A percentile compares a stretch with the other conserved stretches of the same genome.
phyloP scores from a whole-genome alignment of 1,284 basidiomycete species.

The Trametes versicolor region DNA sequence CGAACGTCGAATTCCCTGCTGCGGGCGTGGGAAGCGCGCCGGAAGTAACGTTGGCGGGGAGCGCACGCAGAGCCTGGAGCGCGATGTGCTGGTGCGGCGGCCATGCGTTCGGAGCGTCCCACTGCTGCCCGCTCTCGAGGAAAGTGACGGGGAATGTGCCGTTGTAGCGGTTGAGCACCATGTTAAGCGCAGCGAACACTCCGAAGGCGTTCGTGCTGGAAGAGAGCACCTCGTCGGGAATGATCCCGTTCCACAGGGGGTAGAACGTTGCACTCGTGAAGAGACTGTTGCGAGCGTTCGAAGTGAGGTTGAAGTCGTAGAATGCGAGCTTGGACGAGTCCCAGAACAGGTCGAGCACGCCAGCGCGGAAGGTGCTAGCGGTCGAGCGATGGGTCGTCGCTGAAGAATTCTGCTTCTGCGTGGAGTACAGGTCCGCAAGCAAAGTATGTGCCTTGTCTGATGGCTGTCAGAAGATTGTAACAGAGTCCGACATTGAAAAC shows the following conservation, averaged over 20 bases:
- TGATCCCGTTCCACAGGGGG: slow-evolving; percentile 88
- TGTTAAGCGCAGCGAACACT: slow-evolving; percentile 77
- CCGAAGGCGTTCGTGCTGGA: slow-evolving; percentile 73
- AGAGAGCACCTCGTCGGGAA: slow-evolving; percentile 74
- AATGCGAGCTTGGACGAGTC: slow-evolving; percentile 84
- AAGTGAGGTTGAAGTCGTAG: slow-evolving; percentile 86
- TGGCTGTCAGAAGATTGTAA: background rate
- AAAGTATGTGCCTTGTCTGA: slow-evolving; percentile 71
- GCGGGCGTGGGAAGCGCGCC: slow-evolving; percentile 59
- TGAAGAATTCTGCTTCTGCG: slow-evolving; percentile 51
- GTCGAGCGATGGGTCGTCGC: slow-evolving; percentile 64
- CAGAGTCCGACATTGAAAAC: slow-evolving; percentile 4
- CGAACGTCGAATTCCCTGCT: slow-evolving; percentile 65
- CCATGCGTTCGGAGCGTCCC: slow-evolving; percentile 86
- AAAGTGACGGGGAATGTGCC: slow-evolving; percentile 84
- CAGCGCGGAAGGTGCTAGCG: slow-evolving; percentile 68
- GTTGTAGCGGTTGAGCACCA: slow-evolving; percentile 86
- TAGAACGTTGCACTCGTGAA: slow-evolving; percentile 84
- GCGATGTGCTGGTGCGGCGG: slow-evolving; percentile 89
- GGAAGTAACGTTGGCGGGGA: slow-evolving; percentile 75
- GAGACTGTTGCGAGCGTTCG: slow-evolving; percentile 67
- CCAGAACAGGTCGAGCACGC: slow-evolving; percentile 90
- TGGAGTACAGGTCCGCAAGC: slow-evolving; percentile 73
- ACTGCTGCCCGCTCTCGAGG: slow-evolving; percentile 82
- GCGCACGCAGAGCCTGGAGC: slow-evolving; percentile 77